These are phyloP conservation scores for Oenanthe javanica DNA, from an alignment of 140 eudicot species.

Conservation along the genomic window DNA sequence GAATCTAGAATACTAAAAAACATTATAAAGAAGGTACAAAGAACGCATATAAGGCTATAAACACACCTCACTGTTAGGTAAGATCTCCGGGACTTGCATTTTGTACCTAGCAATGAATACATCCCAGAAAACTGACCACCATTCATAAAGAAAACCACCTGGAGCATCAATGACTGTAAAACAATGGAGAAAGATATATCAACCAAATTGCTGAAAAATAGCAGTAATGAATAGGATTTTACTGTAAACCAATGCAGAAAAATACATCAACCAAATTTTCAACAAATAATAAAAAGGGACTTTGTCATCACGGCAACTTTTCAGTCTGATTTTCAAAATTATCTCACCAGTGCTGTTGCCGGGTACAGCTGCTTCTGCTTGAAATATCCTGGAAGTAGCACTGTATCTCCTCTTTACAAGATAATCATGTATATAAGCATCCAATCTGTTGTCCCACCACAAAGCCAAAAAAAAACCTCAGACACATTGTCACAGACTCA, in stretches of 20 bases:
- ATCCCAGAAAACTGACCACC: constrained; percentile 82
- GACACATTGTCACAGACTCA: not conserved
- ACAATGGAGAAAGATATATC: not conserved
- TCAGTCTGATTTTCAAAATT: not conserved
- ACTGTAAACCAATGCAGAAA: constrained; percentile 24
- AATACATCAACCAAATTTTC: not conserved
- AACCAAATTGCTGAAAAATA: not conserved
- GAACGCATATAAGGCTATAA: not conserved
- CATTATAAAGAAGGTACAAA: not conserved
- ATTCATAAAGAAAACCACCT: constrained; percentile 63
- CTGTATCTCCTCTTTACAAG: constrained; percentile 44
- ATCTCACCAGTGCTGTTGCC: constrained; percentile 40
- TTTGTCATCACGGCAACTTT: not conserved
- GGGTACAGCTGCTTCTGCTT: constrained; percentile 56
- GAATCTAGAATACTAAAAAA: not conserved
- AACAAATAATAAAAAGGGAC: not conserved
- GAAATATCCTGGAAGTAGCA: constrained; percentile 38
- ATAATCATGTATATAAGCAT: constrained; percentile 67
- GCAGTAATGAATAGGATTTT: not conserved
- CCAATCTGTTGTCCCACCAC: constrained; percentile 40
- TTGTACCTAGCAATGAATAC: constrained; percentile 45
- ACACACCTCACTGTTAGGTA: constrained; percentile 37
- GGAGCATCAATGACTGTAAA: constrained; percentile 66
- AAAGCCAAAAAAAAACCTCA: not conserved
- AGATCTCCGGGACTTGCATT: constrained; percentile 25